Conservation (phyloP, 1,139 yeast species). For the Lodderomyces pseudojiufengensis region DNA sequence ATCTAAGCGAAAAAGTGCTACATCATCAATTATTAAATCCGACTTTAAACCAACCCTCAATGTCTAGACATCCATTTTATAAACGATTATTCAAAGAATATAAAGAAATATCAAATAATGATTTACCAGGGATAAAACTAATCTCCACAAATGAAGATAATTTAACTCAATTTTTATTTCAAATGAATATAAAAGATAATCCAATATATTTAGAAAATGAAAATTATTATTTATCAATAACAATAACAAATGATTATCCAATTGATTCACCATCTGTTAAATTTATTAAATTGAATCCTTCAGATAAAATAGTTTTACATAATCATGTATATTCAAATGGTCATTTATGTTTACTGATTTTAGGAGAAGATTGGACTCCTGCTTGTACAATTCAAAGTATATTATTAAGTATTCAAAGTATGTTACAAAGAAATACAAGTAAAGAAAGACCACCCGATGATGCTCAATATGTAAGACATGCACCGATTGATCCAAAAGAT, state of each 20-base stretch:
- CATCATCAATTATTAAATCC: no score
- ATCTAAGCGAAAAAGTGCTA: no score
- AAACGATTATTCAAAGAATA: constrained; percentile 44
- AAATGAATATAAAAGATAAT: constrained; percentile 20
- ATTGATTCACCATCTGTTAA: constrained; percentile 61
- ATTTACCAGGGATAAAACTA: constrained; percentile 28
- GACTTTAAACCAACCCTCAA: no score
- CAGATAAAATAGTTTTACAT: constrained; percentile 51
- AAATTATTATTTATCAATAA: constrained; percentile 31
- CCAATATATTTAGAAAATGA: constrained; percentile 33
- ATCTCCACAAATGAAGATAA: constrained; percentile 21
- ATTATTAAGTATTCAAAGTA: constrained; percentile 59
- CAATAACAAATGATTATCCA: constrained; percentile 52
- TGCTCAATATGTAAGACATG: constrained; percentile 41
- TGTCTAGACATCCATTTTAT: constrained; percentile 26
- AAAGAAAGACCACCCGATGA: constrained; percentile 56
- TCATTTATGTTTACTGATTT: constrained; percentile 61
- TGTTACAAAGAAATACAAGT: constrained; percentile 50
- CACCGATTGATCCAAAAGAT: constrained; percentile 56
- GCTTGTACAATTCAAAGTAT: constrained; percentile 56
- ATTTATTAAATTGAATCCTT: constrained; percentile 31
- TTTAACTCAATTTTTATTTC: constrained; percentile 23
- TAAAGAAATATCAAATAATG: constrained; percentile 19
- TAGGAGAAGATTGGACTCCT: constrained; percentile 74
- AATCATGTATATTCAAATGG: constrained; percentile 76